Base-by-base conservation (phyloP, 176 grass and related monocot species). In the Elaeis guineensis region DNA sequence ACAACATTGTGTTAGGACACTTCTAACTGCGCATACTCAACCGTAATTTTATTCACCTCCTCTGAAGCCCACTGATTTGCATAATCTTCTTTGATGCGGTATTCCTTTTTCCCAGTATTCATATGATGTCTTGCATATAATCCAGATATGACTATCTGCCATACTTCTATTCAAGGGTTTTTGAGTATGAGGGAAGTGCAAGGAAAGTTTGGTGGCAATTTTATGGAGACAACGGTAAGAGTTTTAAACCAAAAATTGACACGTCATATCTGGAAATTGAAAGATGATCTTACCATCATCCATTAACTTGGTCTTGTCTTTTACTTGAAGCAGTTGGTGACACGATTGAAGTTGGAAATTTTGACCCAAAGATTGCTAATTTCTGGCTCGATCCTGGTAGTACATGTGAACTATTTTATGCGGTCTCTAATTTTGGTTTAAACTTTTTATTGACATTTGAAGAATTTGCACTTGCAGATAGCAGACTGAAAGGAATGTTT, bases 171-270 rank as follows among this genome's bases (percentile, higher is more conserved):
- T 95, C 86, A 3, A 79, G 91, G 76, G 78, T 96, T 71, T 96
- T 96, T 77, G 91, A 96, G 72, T 90, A 90, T 12, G 91, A 96
- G 60, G 91, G 91, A 72, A 96, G 83, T 63, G 28, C 77, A 6
- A 85, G 83, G 72, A 96, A 90, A 85, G 19, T 96, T 58, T 96
- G 92, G 92, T 96, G 92, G 92, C 92, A 96, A 61, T 96, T 96
- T 82, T 96, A 87, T 49, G 86, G 92, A 20, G 92, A 96, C 63
- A 96, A 90, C 28, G 92, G 92, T 96, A 75, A 30, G 60, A 71
- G 4, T 71, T 54, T 70, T 11, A 24, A 22, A 12, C 14, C 15
- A n/a, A 59, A 61, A n/a, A n/a, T 57, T n/a, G 39, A 8, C 22
- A 17, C n/a, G 22, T 11, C 22, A 17, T 48, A 44, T 17, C 20